Evolutionary conservation across 352 stramenopile genomes (phyloP).

Genomic region (Phytophthora megakarya): DNA sequence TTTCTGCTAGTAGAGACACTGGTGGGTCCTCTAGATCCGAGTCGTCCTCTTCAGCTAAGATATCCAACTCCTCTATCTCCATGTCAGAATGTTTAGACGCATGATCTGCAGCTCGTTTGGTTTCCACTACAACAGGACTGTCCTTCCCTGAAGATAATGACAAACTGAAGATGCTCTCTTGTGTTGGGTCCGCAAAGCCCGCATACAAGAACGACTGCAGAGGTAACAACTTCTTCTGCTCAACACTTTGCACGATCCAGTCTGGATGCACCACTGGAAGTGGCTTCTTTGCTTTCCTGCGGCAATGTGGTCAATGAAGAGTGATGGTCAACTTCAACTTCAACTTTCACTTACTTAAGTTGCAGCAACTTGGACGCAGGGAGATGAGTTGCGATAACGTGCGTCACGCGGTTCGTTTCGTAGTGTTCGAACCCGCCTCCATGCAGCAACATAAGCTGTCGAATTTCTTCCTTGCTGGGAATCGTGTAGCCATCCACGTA

Average conservation of each 20-base stretch:
- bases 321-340: conserved; percentile 12
- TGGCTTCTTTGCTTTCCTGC: conserved; percentile 59
- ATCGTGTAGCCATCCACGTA: conserved; percentile 90
- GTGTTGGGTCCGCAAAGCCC: conserved; percentile 78
- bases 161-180: conserved; percentile 47
- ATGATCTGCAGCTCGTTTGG: conserved; percentile 7
- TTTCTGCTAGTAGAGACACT: neutral
- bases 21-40: conserved; percentile 7
- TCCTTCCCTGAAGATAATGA: neutral
- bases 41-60: conserved; percentile 9
- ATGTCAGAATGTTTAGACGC: conserved; percentile 11
- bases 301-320: neutral
- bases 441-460: conserved; percentile 73
- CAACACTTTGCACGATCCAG: conserved; percentile 93
- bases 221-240: conserved; percentile 67
- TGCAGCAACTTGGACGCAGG: conserved; percentile 86
- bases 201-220: conserved; percentile 85
- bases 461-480: conserved; percentile 86
- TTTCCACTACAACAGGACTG: conserved; percentile 8
- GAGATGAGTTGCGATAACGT: conserved; percentile 88
- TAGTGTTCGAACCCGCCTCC: conserved; percentile 91
- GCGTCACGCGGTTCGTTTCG: conserved; percentile 82
- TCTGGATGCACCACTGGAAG: conserved; percentile 86
- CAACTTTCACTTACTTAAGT: conserved; percentile 62
- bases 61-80: conserved; percentile 12